Evolutionary conservation across 176 grass and related monocot genomes (phyloP).

Genomic region (Triticum urartu): DNA sequence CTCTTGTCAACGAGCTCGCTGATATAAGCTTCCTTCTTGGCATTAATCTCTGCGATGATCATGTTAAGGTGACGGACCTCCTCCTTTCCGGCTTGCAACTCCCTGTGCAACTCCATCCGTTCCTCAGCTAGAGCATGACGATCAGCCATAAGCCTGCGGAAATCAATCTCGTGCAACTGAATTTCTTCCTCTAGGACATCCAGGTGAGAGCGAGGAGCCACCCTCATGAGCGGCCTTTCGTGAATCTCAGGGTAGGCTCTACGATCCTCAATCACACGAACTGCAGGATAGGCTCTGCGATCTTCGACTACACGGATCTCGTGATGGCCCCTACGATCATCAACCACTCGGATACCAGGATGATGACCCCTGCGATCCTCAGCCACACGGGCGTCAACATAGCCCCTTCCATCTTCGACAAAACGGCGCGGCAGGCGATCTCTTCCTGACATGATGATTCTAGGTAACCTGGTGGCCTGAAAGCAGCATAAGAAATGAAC

Average conservation of each 20-base stretch:
- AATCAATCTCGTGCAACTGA: constrained; percentile 44
- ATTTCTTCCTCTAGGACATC: constrained; percentile 50
- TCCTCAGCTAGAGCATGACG: constrained; percentile 54
- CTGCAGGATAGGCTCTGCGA: constrained; percentile 13
- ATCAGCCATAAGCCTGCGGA: constrained; percentile 55
- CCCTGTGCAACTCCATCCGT: constrained; percentile 38
- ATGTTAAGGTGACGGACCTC: constrained; percentile 50
- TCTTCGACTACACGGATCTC: neutral
- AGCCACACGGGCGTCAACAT: neutral
- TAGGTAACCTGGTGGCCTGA: neutral
- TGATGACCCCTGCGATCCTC: constrained; percentile 21
- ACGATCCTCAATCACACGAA: constrained; percentile 34
- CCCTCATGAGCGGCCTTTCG: constrained; percentile 34
- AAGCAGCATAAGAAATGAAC: constrained; percentile 28
- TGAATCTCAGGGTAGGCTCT: constrained; percentile 40
- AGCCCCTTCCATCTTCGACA: constrained; percentile 30
- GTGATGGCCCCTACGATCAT: constrained; percentile 32
- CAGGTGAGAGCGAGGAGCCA: constrained; percentile 44
- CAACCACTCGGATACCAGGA: constrained; percentile 9
- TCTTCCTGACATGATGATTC: constrained; percentile 63
- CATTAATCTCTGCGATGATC: constrained; percentile 51
- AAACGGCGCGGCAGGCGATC: constrained; percentile 41
- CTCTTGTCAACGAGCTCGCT: constrained; percentile 61
- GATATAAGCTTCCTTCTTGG: constrained; percentile 54
- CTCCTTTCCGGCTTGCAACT: constrained; percentile 50